Evolutionary conservation across 1,284 basidiomycete species (phyloP).

Genomic region (Ustilago hordei): DNA sequence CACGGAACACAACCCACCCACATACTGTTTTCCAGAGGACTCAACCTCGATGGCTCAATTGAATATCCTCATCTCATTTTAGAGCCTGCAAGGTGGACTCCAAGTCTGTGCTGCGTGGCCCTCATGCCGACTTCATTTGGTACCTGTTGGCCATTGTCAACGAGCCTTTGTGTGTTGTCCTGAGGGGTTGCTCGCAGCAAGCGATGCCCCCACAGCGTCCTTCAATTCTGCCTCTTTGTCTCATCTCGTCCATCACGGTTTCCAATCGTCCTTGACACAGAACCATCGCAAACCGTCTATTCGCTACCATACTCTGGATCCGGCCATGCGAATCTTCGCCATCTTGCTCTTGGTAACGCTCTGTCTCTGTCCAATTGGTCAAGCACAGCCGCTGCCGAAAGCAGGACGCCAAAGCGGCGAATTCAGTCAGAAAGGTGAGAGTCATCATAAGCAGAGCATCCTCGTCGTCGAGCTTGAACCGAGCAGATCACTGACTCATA

Average conservation of each 20-base stretch:
- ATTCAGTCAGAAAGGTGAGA: neutral
- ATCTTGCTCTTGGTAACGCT: slow-evolving; percentile 1
- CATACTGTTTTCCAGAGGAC: neutral
- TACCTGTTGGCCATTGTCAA: neutral
- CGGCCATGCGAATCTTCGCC: slow-evolving; percentile 2
- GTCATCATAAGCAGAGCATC: neutral
- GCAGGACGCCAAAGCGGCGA: neutral
- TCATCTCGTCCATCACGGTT: neutral
- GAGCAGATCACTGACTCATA: neutral
- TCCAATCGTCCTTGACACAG: neutral
- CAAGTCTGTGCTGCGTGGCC: neutral
- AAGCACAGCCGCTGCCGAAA: slow-evolving; percentile 12
- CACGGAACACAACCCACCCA: slow-evolving; percentile 9
- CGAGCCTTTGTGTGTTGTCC: neutral
- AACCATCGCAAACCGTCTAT: neutral
- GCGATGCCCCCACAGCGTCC: neutral
- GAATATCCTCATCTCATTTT: neutral
- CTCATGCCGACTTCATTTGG: slow-evolving; percentile 4
- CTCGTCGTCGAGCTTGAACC: neutral
- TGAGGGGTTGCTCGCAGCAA: neutral
- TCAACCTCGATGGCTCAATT: slow-evolving; percentile 4
- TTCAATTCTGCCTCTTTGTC: neutral
- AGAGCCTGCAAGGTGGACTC: slow-evolving; percentile 3
- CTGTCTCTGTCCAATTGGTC: neutral
- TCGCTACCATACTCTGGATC: neutral